A percentile compares a stretch with the other conserved stretches of the same genome.
phyloP scores from a whole-genome alignment of 2,329 filamentous ascomycete species.

The Xylaria sp. region DNA sequence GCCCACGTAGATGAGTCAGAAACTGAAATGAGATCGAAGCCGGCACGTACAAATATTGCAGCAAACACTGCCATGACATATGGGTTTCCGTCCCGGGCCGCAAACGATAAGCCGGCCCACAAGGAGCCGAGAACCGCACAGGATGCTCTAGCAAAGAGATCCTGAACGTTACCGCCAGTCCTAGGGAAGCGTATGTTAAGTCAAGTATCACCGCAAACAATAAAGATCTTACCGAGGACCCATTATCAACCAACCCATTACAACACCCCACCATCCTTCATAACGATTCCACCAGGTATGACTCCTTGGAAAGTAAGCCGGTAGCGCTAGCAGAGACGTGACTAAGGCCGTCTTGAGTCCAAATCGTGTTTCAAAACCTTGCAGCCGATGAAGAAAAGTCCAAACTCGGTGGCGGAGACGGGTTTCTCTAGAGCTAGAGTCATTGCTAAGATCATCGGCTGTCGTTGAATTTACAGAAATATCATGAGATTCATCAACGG shows the following conservation, averaged over 20 bases:
- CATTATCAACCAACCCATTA: conserved; percentile 67
- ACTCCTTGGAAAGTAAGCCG: conserved; percentile 60
- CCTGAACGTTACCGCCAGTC: conserved; percentile 67
- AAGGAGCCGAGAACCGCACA: conserved; percentile 62
- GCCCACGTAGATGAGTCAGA: too few species aligned
- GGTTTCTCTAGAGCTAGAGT: conserved; percentile 50
- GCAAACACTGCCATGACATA: conserved; percentile 66
- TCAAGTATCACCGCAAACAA: not conserved
- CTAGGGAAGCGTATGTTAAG: conserved; percentile 41
- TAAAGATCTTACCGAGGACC: conserved; percentile 54
- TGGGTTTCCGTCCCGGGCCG: conserved; percentile 62
- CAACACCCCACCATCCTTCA: conserved; percentile 68
- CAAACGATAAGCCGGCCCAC: conserved; percentile 65
- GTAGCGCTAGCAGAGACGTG: conserved; percentile 62
- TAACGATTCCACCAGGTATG: conserved; percentile 64
- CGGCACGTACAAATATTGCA: conserved; percentile 54
- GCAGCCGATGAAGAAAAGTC: conserved; percentile 61
- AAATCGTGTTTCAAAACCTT: conserved; percentile 68
- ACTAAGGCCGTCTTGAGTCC: conserved; percentile 66
- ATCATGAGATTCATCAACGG: conserved; percentile 43
- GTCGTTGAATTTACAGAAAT: conserved; percentile 54
- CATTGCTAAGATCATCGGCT: conserved; percentile 52
- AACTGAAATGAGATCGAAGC: not conserved
- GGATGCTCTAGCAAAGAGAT: conserved; percentile 62
- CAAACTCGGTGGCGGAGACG: conserved; percentile 60